phyloP scores from a whole-genome alignment of 805 yeast genomes.

The Suhomyces sp. region DNA sequence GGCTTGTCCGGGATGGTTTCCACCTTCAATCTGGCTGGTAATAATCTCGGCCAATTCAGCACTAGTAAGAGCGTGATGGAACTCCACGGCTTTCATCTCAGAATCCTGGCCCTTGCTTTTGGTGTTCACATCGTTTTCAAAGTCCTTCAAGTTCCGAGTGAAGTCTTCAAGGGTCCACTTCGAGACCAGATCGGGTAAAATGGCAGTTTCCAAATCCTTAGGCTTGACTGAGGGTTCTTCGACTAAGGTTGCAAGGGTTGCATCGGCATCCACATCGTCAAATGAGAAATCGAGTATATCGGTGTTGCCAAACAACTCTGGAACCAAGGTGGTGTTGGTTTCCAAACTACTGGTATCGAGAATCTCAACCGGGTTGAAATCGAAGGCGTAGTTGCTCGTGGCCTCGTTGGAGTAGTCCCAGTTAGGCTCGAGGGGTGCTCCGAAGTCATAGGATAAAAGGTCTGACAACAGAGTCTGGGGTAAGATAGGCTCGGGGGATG shows the following conservation, averaged over 20 bases:
- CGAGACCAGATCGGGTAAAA: background rate
- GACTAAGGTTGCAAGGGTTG: background rate
- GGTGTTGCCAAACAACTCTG: background rate
- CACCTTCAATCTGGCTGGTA: background rate
- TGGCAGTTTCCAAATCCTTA: background rate
- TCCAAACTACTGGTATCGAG: background rate
- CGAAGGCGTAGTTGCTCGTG: background rate
- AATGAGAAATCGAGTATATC: background rate
- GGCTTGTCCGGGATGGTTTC: background rate
- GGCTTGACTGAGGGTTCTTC: background rate
- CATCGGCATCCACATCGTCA: background rate
- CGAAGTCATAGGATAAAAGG: background rate
- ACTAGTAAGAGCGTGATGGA: background rate
- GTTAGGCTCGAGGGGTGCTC: background rate
- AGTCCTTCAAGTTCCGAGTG: background rate
- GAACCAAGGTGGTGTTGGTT: background rate
- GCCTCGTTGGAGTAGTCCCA: background rate
- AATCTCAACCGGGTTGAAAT: background rate
- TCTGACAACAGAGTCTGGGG: background rate
- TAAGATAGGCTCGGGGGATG: background rate
- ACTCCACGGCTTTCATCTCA: background rate
- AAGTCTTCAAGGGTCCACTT: background rate
- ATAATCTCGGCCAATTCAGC: background rate
- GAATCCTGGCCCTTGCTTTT: background rate
- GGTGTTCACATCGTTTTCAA: background rate